Conservation (phyloP, 1,139 yeast genomes). For the Wickerhamomyces sp. region DNA sequence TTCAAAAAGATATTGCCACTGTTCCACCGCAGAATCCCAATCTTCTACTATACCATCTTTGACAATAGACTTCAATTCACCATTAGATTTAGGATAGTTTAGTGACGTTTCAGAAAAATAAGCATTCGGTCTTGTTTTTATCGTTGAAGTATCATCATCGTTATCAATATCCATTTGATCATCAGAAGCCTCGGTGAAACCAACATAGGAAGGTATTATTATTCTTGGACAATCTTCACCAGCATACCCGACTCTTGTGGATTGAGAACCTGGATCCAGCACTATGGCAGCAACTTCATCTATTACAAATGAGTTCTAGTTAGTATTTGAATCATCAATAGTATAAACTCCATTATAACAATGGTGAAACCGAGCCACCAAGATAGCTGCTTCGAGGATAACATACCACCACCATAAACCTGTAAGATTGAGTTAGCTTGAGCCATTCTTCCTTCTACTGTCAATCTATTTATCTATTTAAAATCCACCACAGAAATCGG, state of each 20-base stretch:
- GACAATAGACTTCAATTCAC: conserved; percentile 53
- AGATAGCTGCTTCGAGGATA: too few species aligned
- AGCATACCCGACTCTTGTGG: conserved; percentile 85
- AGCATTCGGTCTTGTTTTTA: conserved; percentile 17
- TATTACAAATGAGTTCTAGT: conserved; percentile 22
- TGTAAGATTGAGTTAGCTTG: conserved; percentile 25
- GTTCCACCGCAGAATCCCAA: conserved; percentile 74
- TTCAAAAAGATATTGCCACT: conserved; percentile 51
- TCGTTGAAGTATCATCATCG: conserved; percentile 24
- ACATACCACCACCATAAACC: conserved; percentile 53
- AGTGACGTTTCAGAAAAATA: conserved; percentile 53
- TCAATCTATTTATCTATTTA: too few species aligned
- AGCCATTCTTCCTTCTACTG: conserved; percentile 13
- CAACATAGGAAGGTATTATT: conserved; percentile 62
- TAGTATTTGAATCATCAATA: background rate
- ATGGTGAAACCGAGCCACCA: too few species aligned
- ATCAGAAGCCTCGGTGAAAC: conserved; percentile 23
- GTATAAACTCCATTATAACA: too few species aligned
- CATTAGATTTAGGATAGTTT: conserved; percentile 46
- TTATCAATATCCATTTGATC: conserved; percentile 26
- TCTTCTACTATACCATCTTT: conserved; percentile 57
- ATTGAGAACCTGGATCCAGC: conserved; percentile 82
- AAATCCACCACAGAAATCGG: too few species aligned
- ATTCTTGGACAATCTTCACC: conserved; percentile 90
- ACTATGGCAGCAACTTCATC: conserved; percentile 91